Percentiles rank a stretch among this genome's conserved stretches.
These are phyloP conservation scores for Dactylorhiza incarnata DNA, from an alignment of 106 monocot genomes.

Conservation along the genomic window DNA sequence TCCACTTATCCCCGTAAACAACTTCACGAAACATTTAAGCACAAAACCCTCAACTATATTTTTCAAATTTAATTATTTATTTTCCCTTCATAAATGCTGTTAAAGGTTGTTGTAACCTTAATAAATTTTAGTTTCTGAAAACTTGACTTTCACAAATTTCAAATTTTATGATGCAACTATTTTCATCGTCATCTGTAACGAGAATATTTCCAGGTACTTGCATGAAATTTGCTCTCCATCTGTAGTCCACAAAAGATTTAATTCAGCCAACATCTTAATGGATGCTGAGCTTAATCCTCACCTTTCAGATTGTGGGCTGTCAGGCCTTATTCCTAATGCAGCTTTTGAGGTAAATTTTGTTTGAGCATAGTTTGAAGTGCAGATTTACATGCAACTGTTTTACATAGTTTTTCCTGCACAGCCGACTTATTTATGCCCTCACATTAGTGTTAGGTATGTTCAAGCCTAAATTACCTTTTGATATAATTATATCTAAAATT, in stretches of 20 bases:
- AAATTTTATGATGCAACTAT: neutral
- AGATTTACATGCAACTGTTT: neutral
- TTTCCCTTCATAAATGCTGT: neutral
- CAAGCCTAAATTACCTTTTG: neutral
- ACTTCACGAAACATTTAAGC: too few relatives aligned
- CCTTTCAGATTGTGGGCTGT: conserved; percentile 76
- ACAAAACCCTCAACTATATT: too few relatives aligned
- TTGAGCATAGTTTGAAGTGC: neutral
- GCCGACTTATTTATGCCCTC: neutral
- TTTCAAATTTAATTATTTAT: neutral
- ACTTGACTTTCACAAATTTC: neutral
- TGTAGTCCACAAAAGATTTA: conserved; percentile 80
- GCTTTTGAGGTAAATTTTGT: conserved; percentile 46
- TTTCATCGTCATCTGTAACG: neutral
- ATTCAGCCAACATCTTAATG: conserved; percentile 81
- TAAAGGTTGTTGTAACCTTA: neutral
- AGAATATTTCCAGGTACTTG: conserved; percentile 48
- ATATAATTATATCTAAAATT: too few relatives aligned
- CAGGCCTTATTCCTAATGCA: conserved; percentile 49
- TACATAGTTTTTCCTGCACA: neutral
- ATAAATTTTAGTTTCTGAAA: neutral
- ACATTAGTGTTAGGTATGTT: neutral
- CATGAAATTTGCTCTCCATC: conserved; percentile 93
- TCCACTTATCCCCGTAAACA: too few relatives aligned
- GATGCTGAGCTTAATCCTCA: conserved; percentile 83